Percentiles rank a stretch among this genome's conserved stretches.
Conservation (phyloP, 2,329 filamentous ascomycete genomes). For the Colletotrichum orbiculare region DNA sequence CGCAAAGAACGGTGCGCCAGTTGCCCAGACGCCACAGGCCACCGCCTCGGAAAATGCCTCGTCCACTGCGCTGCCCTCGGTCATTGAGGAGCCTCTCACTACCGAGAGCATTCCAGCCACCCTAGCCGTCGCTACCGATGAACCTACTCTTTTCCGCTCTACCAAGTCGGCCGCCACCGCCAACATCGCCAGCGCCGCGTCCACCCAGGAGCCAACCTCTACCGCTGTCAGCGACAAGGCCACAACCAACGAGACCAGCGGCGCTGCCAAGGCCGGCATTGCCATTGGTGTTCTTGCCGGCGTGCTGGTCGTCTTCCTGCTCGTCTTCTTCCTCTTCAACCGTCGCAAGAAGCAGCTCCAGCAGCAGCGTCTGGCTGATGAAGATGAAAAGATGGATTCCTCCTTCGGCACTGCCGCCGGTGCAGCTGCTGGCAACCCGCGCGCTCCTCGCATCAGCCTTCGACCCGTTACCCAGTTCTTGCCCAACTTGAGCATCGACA, state of each 20-base stretch:
- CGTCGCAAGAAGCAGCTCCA: conserved; percentile 75
- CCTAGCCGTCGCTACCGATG: conserved; percentile 43
- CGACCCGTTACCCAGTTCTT: conserved; percentile 87
- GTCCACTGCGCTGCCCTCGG: conserved; percentile 40
- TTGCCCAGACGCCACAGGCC: conserved; percentile 24
- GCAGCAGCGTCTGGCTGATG: conserved; percentile 54
- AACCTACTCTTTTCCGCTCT: conserved; percentile 42
- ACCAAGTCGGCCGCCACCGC: conserved; percentile 44
- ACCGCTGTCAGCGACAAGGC: conserved; percentile 30
- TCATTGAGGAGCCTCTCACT: conserved; percentile 40
- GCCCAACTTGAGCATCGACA: conserved; percentile 69
- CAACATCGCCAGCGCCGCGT: conserved; percentile 23
- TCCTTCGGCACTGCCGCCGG: conserved; percentile 48
- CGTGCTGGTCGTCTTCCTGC: conserved; percentile 72
- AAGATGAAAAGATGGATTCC: conserved; percentile 73
- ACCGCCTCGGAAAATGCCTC: conserved; percentile 20
- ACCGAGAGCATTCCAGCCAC: conserved; percentile 38
- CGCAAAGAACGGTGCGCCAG: conserved; percentile 18
- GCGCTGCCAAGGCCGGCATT: conserved; percentile 77
- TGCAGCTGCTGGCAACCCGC: conserved; percentile 49
- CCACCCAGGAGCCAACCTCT: too few species aligned
- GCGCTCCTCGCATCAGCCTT: conserved; percentile 85
- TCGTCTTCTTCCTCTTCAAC: conserved; percentile 78
- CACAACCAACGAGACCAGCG: conserved; percentile 38
- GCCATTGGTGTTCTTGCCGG: conserved; percentile 83